phyloP scores from a whole-genome alignment of 768 basidiomycete genomes.

The Hygrophorus pudorinus region DNA sequence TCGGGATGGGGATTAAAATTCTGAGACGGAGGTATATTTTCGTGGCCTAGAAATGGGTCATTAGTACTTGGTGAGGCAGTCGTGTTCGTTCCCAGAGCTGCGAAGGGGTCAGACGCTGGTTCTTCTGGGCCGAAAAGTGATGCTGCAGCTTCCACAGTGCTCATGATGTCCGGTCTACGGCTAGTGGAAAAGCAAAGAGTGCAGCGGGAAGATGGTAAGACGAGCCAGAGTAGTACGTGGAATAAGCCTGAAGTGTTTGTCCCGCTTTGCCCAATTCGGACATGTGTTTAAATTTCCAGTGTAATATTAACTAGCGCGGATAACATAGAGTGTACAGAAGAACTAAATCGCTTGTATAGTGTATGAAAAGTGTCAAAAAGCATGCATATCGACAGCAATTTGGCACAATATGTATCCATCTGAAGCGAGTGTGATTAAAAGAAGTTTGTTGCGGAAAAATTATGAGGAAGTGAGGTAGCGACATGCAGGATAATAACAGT shows the following conservation, averaged over 20 bases:
- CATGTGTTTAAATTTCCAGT: too few species aligned
- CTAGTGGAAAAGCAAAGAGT: neutral
- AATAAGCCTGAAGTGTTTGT: constrained; percentile 9
- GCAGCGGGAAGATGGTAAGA: neutral
- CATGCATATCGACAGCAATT: constrained; percentile 12
- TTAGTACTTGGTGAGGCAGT: constrained; percentile 16
- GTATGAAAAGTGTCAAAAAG: constrained; percentile 9
- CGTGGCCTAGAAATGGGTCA: constrained; percentile 6
- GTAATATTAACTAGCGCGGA: too few species aligned
- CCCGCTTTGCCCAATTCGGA: constrained; percentile 6
- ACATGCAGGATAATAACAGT: neutral
- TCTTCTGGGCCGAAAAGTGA: constrained; percentile 71
- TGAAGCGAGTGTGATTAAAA: constrained; percentile 1
- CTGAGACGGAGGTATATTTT: constrained; percentile 3
- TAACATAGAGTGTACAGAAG: too few species aligned
- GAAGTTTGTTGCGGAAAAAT: neutral
- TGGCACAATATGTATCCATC: constrained; percentile 3
- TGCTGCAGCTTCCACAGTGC: constrained; percentile 66
- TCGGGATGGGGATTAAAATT: constrained; percentile 9
- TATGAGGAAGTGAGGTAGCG: neutral
- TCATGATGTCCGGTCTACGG: constrained; percentile 29
- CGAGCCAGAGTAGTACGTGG: neutral
- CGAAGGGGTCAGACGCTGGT: constrained; percentile 52
- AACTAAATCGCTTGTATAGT: too few species aligned
- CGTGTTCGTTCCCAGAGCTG: constrained; percentile 36